phyloP scores from a whole-genome alignment of 2,329 filamentous ascomycete species.

The Leptographium procerum region DNA sequence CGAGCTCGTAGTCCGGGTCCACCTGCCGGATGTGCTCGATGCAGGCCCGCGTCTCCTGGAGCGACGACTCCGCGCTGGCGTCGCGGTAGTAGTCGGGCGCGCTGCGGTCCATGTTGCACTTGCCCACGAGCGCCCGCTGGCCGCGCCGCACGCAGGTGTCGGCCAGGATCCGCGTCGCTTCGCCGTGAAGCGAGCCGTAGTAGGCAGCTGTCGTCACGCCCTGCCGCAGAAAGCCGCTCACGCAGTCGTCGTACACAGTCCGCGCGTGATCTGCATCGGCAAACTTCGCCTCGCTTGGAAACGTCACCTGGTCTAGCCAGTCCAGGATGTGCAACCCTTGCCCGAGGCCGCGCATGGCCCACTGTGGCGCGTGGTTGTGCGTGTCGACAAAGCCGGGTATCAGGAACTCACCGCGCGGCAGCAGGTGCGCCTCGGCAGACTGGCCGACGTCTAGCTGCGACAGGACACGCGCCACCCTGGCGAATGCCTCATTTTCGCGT shows the following conservation, averaged over 20 bases:
- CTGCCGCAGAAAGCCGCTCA: slow-evolving; percentile 48
- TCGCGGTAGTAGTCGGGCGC: slow-evolving; percentile 34
- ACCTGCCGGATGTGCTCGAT: slow-evolving; percentile 34
- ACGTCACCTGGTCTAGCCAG: slow-evolving; percentile 55
- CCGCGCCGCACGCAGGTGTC: slow-evolving; percentile 39
- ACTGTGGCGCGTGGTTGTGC: slow-evolving; percentile 56
- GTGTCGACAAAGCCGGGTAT: slow-evolving; percentile 54
- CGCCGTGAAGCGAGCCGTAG: slow-evolving; percentile 44
- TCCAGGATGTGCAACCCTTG: slow-evolving; percentile 44
- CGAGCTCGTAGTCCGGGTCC: slow-evolving; percentile 30
- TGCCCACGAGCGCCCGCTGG: slow-evolving; percentile 49
- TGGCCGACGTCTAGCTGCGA: slow-evolving; percentile 3
- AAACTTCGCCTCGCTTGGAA: slow-evolving; percentile 52
- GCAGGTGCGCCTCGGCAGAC: slow-evolving; percentile 14
- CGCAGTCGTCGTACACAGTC: slow-evolving; percentile 37
- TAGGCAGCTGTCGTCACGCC: slow-evolving; percentile 52
- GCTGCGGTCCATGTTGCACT: slow-evolving; percentile 51
- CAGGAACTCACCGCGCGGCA: slow-evolving; percentile 36
- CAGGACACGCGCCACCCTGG: neutral
- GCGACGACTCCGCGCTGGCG: slow-evolving; percentile 28
- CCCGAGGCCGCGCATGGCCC: slow-evolving; percentile 35
- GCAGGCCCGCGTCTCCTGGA: slow-evolving; percentile 36
- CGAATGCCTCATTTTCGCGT: neutral
- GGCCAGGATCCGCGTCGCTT: slow-evolving; percentile 45
- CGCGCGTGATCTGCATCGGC: slow-evolving; percentile 39